Base-by-base conservation (phyloP, 2,329 filamentous ascomycete species). In the Pseudogymnoascus sp. region DNA sequence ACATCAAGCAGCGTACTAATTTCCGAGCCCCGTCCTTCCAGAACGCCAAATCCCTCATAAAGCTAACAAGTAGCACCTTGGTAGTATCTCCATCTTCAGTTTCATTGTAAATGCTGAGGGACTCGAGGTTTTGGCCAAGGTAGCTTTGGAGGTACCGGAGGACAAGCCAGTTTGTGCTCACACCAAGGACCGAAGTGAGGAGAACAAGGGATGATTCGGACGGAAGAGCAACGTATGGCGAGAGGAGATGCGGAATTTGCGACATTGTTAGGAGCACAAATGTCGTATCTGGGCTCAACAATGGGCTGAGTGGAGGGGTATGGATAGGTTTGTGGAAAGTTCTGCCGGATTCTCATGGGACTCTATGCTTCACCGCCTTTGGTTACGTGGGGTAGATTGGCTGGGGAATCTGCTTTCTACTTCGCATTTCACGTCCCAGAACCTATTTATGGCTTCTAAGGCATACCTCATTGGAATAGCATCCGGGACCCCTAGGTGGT, bases 31-130 rank as follows among this genome's bases (percentile, higher is more conserved):
- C 88, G 2, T 87, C 84, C 66, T 79, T 86, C 91, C 92, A 97
- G 72, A 96, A 96, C 1, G 83, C 78, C 67, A 82, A 84, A 70
- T 93, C 89, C 65, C 90, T 83, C 75, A 96, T 78, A 76, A 95
- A 96, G 77, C 90, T 96, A 64, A 95, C 86, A 2, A 97, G 79
- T 2, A 96, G 80, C 0, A 97, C 82, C 60, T 78, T 81, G 25
- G 74, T 76, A 56, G n/a, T 56, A 46, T 77, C 76, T 10, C 72
- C 72, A 59, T 69, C 68, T 40, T 64, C 67, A 36, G 70, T 70
- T 31, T 72, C 64, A 37, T 44, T 63, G 50, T 62, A 18, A 56
- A 56, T 56, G 53, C 59, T 34, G 16, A 42, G 38, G 25, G 50
- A 38, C 50, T 60, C 59, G 18, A 40, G 36, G 25, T 60, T 60